Evolutionary conservation across 768 basidiomycete species (phyloP).

Genomic region (Lactarius vividus): DNA sequence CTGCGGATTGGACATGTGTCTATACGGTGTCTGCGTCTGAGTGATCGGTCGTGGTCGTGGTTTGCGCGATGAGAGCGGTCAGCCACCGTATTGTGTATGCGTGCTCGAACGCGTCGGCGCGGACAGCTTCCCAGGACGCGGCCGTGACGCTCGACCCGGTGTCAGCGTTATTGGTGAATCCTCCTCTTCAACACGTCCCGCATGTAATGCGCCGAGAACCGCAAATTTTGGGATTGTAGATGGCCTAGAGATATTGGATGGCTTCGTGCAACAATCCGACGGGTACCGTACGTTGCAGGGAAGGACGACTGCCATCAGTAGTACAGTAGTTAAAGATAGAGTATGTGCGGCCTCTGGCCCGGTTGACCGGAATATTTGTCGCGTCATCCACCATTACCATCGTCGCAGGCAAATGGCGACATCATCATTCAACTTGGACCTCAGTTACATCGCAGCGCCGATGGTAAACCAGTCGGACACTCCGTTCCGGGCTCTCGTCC

Average conservation of each 20-base stretch:
- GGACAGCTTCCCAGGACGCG: conserved; percentile 35
- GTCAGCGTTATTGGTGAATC: not conserved
- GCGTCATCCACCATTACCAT: not conserved
- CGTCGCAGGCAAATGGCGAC: not conserved
- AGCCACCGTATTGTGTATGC: conserved; percentile 72
- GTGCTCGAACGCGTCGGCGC: conserved; percentile 67
- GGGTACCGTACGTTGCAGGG: too few species aligned
- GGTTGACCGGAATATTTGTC: not conserved
- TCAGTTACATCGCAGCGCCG: conserved; percentile 57
- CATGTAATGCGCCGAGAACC: conserved; percentile 45
- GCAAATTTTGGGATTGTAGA: conserved; percentile 64
- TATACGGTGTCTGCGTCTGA: conserved; percentile 30
- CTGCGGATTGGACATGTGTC: conserved; percentile 48
- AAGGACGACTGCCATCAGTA: too few species aligned
- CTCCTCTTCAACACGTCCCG: not conserved
- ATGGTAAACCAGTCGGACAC: conserved; percentile 83
- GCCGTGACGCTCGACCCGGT: conserved; percentile 20
- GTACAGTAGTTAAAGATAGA: too few species aligned
- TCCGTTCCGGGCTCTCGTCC: conserved; percentile 63
- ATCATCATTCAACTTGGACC: conserved; percentile 14
- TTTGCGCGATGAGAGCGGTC: conserved; percentile 50
- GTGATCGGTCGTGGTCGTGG: not conserved
- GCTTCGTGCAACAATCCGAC: conserved; percentile 39
- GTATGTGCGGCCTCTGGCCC: not conserved
- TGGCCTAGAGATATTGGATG: conserved; percentile 47